phyloP scores from a whole-genome alignment of 2,329 filamentous ascomycete genomes.

The Fusarium hainanense region DNA sequence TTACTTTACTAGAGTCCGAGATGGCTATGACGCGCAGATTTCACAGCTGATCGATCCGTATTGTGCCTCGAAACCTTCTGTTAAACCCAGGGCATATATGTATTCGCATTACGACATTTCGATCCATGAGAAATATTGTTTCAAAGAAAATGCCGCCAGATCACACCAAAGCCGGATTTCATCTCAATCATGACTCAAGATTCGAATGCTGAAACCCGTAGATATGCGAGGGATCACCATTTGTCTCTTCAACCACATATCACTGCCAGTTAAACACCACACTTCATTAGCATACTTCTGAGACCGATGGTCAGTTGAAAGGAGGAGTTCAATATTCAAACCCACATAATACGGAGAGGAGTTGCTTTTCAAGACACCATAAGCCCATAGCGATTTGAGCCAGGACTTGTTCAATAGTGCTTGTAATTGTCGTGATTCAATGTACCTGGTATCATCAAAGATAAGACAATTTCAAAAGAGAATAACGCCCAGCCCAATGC shows the following conservation, averaged over 20 bases:
- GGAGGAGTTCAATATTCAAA: constrained; percentile 33
- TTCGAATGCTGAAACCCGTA: constrained; percentile 5
- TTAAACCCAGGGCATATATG: neutral
- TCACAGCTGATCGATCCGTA: neutral
- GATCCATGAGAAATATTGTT: neutral
- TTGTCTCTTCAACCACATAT: constrained; percentile 11
- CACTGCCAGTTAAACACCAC: constrained; percentile 5
- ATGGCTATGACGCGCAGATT: neutral
- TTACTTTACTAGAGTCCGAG: neutral
- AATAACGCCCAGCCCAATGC: constrained; percentile 12
- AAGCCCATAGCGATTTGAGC: constrained; percentile 13
- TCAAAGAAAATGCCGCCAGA: neutral
- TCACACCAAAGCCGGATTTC: neutral
- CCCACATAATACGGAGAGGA: constrained; percentile 27
- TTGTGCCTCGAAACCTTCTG: neutral
- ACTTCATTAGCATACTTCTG: constrained; percentile 22
- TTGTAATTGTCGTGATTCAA: constrained; percentile 37
- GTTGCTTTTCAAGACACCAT: constrained; percentile 32
- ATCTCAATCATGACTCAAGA: neutral
- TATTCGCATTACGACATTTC: neutral
- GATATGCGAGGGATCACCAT: constrained; percentile 21
- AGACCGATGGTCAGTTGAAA: constrained; percentile 24
- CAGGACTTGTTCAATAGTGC: constrained; percentile 23
- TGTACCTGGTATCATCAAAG: constrained; percentile 39
- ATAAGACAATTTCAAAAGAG: constrained; percentile 13